A percentile compares a stretch with the other conserved stretches of the same genome.
Evolutionary conservation across 164 flowering plant genomes (phyloP).

Genomic region (Aristolochia contorta): DNA sequence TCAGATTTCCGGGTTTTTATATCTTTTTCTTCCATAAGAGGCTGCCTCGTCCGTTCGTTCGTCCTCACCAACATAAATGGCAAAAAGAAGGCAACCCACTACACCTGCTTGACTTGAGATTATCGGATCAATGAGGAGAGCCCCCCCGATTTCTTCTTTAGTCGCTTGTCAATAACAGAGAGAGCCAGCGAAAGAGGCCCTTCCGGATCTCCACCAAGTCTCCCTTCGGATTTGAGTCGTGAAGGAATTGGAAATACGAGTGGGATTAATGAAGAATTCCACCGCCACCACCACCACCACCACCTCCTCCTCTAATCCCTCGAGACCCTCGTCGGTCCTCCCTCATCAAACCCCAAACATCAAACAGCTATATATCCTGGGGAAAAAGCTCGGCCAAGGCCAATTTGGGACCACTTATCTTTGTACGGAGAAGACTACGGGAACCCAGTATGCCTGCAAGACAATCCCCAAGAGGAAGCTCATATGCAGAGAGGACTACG

Average conservation of each 20-base stretch:
- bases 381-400: slow-evolving; percentile 83
- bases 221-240: background rate
- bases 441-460: slow-evolving; percentile 60
- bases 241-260: background rate
- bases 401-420: slow-evolving; percentile 90
- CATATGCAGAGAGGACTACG: slow-evolving; percentile 62
- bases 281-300: background rate
- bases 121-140: too few species aligned
- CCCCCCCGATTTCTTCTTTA: background rate
- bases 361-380: slow-evolving; percentile 52
- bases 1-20: too few species aligned
- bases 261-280: slow-evolving; percentile 20
- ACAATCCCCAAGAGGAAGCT: slow-evolving; percentile 84
- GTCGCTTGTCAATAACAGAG: background rate
- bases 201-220: background rate
- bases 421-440: slow-evolving; percentile 48
- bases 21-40: too few species aligned
- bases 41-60: too few species aligned
- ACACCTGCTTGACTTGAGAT: too few species aligned
- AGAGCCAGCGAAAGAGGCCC: background rate
- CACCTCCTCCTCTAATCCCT: slow-evolving; percentile 7
- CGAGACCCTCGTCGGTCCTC: slow-evolving; percentile 29
- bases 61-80: too few species aligned
- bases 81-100: too few species aligned
- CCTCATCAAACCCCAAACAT: slow-evolving; percentile 59